Evolutionary conservation across 495 filamentous ascomycete genomes (phyloP), one percentile per base, ranked within the genome.

Genomic region (Rhypophila decipiens): DNA sequence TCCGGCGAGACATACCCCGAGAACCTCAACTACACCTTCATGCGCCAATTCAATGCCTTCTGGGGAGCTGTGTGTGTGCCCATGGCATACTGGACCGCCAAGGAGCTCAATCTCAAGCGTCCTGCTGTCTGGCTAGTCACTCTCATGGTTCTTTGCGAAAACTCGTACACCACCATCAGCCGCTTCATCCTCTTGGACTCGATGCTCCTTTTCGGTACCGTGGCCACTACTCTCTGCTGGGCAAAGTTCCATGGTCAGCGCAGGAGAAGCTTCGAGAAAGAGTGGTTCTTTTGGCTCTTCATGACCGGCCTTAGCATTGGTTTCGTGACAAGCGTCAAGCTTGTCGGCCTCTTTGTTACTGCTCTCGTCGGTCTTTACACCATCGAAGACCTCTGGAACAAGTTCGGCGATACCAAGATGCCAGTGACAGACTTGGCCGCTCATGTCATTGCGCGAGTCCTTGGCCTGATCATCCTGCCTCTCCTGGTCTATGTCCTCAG

Each of bases 111-210:
- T 59, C 84, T 97, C 56, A 83, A 80, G 56, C 79, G 85, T 55
- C 80, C 86, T 37, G 85, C 90, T 21, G 88, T 96, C 47, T 98
- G 93, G 93, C 71, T 98, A 46, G 82, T 98, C 39, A 94, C 88
- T 18, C 69, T 95, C 58, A 96, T 96, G 89, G 94, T 98, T 46
- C 77, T 98, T 23, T 97, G 87, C 70, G 93, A 98, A 59, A 98
- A 97, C 66, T 96, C 90, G 27, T 98, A 98, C 68, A 93, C 93
- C 43, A 96, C 93, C 7, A 98, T 98, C 67, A 96, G 90, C 67
- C 78, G 93, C 54, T 98, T 98, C 63, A 96, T 98, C 57, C 82
- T 98, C 18, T 77, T 98, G 40, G 93, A 98, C 60, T 96, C 93
- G 2, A 98, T 98, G 93, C 77, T 98, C 15, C 78, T 98, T 17